A percentile compares a stretch with the other conserved stretches of the same genome.
These are phyloP conservation scores for Backusella tarrabulga DNA, from an alignment of 192 early-diverging fungal genomes.

Conservation along the genomic window DNA sequence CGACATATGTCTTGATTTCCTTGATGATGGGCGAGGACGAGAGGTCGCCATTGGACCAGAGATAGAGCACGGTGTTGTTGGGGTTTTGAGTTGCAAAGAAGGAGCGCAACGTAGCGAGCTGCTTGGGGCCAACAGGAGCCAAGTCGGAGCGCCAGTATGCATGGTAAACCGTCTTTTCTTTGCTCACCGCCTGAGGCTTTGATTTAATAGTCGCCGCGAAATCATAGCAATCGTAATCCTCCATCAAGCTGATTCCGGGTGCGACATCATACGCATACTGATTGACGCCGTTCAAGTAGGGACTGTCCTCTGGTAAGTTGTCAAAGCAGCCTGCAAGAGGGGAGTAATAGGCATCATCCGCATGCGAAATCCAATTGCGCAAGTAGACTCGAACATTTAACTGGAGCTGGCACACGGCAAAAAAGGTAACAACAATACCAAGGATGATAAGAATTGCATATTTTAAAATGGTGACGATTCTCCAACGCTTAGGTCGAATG, in stretches of 20 bases:
- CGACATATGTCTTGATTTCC: constrained; percentile 25
- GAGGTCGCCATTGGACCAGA: constrained; percentile 46
- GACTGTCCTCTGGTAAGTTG: constrained; percentile 18
- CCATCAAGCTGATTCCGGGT: constrained; percentile 30
- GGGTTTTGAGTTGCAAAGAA: constrained; percentile 43
- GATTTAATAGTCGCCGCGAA: constrained; percentile 33
- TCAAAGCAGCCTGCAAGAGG: constrained; percentile 38
- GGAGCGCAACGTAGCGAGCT: constrained; percentile 38
- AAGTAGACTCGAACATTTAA: constrained; percentile 38
- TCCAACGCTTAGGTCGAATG: constrained; percentile 23
- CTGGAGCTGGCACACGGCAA: constrained; percentile 34
- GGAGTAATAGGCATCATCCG: constrained; percentile 31
- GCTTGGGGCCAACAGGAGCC: constrained; percentile 36
- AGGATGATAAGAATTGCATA: not conserved
- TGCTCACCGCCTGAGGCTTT: constrained; percentile 14
- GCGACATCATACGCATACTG: constrained; percentile 29
- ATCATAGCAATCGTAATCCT: constrained; percentile 47
- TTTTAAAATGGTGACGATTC: constrained; percentile 18
- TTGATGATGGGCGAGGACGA: constrained; percentile 14
- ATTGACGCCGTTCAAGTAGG: constrained; percentile 18
- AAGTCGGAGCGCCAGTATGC: constrained; percentile 46
- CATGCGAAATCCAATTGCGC: constrained; percentile 40
- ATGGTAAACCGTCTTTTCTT: constrained; percentile 34
- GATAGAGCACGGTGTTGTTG: constrained; percentile 30
- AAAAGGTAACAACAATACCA: constrained; percentile 25